Evolutionary conservation across 1,284 basidiomycete genomes (phyloP).

Genomic region (Pholiota adiposa): DNA sequence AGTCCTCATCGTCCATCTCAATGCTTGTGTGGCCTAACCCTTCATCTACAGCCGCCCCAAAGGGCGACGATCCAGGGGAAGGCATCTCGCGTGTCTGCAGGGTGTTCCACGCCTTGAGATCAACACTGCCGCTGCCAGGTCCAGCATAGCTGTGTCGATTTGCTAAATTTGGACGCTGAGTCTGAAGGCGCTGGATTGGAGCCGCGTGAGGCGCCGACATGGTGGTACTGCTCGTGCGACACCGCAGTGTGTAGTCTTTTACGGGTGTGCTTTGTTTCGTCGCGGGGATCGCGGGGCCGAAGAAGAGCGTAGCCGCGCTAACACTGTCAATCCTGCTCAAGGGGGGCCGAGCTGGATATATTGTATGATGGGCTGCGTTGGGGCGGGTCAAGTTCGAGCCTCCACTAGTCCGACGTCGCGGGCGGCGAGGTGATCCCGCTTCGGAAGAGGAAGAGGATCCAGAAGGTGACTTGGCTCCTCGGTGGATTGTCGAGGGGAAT

Average conservation of each 20-base stretch:
- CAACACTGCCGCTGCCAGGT: constrained; percentile 31
- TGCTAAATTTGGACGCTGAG: constrained; percentile 34
- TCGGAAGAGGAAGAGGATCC: constrained; percentile 40
- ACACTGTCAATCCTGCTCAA: constrained; percentile 44
- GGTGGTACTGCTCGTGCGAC: constrained; percentile 32
- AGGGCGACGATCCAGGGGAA: constrained; percentile 56
- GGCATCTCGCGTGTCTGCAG: constrained; percentile 37
- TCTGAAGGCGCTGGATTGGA: constrained; percentile 17
- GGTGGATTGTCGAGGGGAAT: constrained; percentile 35
- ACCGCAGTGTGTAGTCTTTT: constrained; percentile 26
- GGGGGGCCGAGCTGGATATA: constrained; percentile 27
- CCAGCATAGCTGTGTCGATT: constrained; percentile 70
- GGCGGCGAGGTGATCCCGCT: constrained; percentile 49
- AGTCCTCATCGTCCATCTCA: constrained; percentile 55
- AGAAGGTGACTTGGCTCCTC: constrained; percentile 36
- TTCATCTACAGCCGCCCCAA: constrained; percentile 26
- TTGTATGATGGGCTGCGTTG: constrained; percentile 19
- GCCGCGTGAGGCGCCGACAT: constrained; percentile 28
- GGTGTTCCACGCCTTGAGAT: constrained; percentile 46
- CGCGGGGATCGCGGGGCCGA: constrained; percentile 63
- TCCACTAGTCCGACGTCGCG: constrained; percentile 47
- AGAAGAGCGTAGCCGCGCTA: constrained; percentile 71
- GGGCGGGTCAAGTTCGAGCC: constrained; percentile 27
- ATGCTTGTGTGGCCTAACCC: constrained; percentile 31
- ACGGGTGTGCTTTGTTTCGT: constrained; percentile 8